Percentiles rank a stretch among this genome's conserved stretches.
Evolutionary conservation across 768 basidiomycete genomes (phyloP).

Genomic region (Tylopilus rubrobrunneus): DNA sequence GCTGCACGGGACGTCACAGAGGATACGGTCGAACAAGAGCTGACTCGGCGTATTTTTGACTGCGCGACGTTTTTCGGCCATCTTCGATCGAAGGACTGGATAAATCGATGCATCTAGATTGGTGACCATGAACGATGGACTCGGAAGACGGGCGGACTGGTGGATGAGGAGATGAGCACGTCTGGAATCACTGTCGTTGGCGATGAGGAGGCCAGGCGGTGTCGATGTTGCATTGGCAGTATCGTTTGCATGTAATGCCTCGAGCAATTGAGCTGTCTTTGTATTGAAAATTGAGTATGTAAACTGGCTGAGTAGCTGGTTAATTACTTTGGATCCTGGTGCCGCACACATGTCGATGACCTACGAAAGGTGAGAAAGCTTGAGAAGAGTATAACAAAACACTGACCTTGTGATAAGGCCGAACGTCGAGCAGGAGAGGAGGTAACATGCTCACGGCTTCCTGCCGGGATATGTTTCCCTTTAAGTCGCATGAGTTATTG

Average conservation of each 20-base stretch:
- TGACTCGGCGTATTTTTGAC: slow-evolving; percentile 39
- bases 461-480: slow-evolving; percentile 95
- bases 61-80: slow-evolving; percentile 27
- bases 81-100: slow-evolving; percentile 49
- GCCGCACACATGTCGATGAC: slow-evolving; percentile 99
- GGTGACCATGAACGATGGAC: slow-evolving; percentile 89
- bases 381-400: neutral
- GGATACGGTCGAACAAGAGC: slow-evolving; percentile 85
- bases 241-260: slow-evolving; percentile 85
- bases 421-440: slow-evolving; percentile 89
- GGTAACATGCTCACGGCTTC: slow-evolving; percentile 99
- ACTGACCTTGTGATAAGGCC: slow-evolving; percentile 80
- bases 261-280: slow-evolving; percentile 92
- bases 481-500: neutral
- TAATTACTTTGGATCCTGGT: slow-evolving; percentile 85
- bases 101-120: slow-evolving; percentile 93
- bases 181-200: slow-evolving; percentile 94
- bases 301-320: neutral
- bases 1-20: slow-evolving; percentile 97
- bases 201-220: slow-evolving; percentile 84
- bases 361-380: slow-evolving; percentile 29
- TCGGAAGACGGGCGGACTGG: slow-evolving; percentile 91
- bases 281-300: neutral
- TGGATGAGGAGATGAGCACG: slow-evolving; percentile 96
- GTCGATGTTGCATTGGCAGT: slow-evolving; percentile 58